These are phyloP conservation scores for Tuber calosporum DNA, from an alignment of 495 filamentous ascomycete genomes.

Conservation along the genomic window DNA sequence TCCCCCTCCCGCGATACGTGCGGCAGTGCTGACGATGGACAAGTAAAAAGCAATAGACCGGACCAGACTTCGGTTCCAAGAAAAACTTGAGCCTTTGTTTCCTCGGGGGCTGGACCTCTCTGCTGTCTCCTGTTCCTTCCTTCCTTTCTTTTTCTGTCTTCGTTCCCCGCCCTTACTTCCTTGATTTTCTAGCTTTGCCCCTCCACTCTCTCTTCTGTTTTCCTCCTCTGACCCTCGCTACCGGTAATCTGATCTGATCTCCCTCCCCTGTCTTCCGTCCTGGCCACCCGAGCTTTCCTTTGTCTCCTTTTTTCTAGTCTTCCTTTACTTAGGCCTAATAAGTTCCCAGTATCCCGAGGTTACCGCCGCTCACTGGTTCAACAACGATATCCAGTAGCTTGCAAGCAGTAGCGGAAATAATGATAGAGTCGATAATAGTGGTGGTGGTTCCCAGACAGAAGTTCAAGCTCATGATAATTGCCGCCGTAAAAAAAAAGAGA, in stretches of 20 bases:
- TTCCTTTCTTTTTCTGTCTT: slow-evolving; percentile 7
- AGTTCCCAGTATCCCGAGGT: background rate
- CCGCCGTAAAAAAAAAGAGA: slow-evolving; percentile 8
- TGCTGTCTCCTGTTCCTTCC: slow-evolving; percentile 2
- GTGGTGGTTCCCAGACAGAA: slow-evolving; percentile 16
- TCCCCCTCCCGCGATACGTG: slow-evolving; percentile 1
- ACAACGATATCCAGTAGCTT: slow-evolving; percentile 15
- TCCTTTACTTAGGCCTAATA: background rate
- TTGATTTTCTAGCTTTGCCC: slow-evolving; percentile 1
- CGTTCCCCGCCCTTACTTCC: slow-evolving; percentile 5
- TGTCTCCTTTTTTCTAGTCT: background rate
- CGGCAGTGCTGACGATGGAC: background rate
- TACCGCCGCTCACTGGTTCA: background rate
- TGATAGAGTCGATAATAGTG: slow-evolving; percentile 16
- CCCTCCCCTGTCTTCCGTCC: background rate
- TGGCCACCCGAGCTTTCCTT: background rate
- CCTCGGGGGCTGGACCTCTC: slow-evolving; percentile 3
- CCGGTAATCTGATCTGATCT: background rate
- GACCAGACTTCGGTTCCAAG: background rate
- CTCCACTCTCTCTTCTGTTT: slow-evolving; percentile 8
- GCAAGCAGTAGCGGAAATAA: slow-evolving; percentile 9
- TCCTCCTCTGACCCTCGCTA: background rate
- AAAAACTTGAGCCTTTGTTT: background rate
- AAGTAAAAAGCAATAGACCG: background rate
- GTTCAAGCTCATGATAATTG: slow-evolving; percentile 31